Base-by-base conservation (phyloP, 2,329 filamentous ascomycete species). In the Clonostachys byssicola region DNA sequence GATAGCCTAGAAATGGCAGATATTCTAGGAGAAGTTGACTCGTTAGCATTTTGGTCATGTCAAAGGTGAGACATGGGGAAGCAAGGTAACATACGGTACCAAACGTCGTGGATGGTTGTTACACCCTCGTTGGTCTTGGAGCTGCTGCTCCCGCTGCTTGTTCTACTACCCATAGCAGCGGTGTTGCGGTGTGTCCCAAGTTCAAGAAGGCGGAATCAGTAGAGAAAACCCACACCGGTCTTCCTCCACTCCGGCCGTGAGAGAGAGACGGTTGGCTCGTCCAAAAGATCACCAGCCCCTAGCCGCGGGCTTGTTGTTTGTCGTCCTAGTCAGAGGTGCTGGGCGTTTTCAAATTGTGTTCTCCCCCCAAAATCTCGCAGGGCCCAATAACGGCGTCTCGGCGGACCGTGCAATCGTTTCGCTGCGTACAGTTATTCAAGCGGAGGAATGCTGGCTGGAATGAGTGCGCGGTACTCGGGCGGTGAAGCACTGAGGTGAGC, bases 1-100 rank as follows among this genome's bases (percentile, higher is more conserved):
- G 84, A 61, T 86, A 86, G 55, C 84, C 84, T 49, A 87, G 74
- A 63, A 87, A 86, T 56, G 84, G 84, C 64, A 87, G 71, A 57
- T 79, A 81, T 61, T 81, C 83, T 84, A 51, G 6, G 23, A 30
- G 23, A 30, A 30, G 23, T 30, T 10, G 23, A 10, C 9, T 30
- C 23, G 23, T 30, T 30, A 30, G 23, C 23, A 30, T 10, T 30
- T 30, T 30, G 9, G 23, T 30, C 8, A 30, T 30, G 23, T 30
- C 23, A 30, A 30, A 30, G 23, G 23, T 30, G 23, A 30, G 23
- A 17, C 38, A 33, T 18, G 38, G 36, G 20, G 6, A 33, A 20
- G 41, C 10, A 16, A 18, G 18, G 41, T 10, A 7, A 74, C 73
- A 59, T 59, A 76, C 73, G 67, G 58, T 73, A 71, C 74, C 74